Conservation (phyloP, 225 moss, liverwort and hornwort species). For the Polytrichum formosum region DNA sequence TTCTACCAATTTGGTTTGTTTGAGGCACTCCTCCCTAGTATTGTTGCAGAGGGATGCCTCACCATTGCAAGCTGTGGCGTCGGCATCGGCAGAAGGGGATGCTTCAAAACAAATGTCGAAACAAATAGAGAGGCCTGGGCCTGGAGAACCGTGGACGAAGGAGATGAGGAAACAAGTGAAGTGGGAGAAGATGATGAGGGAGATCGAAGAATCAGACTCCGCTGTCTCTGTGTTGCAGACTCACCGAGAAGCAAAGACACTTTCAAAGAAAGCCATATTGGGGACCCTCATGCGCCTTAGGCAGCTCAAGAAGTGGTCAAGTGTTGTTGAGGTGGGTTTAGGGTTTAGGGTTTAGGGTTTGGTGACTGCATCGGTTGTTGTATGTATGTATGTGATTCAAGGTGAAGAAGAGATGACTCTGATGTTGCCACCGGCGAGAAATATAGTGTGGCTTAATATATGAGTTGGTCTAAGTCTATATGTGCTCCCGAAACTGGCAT, state of each 20-base stretch:
- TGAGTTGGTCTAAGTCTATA: too few relatives aligned
- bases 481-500: too few relatives aligned
- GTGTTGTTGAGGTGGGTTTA: conserved; percentile 49
- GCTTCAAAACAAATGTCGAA: conserved; percentile 21
- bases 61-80: conserved; percentile 25
- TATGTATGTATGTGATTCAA: not conserved
- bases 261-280: conserved; percentile 48
- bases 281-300: conserved; percentile 80
- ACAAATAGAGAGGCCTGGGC: not conserved
- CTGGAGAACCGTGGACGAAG: conserved; percentile 20
- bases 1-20: conserved; percentile 12
- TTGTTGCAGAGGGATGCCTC: conserved; percentile 13
- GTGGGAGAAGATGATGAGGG: conserved; percentile 90
- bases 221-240: conserved; percentile 50
- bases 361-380: not conserved
- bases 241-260: conserved; percentile 47
- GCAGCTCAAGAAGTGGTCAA: conserved; percentile 61
- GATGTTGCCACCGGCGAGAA: too few relatives aligned
- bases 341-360: too few relatives aligned
- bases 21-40: conserved; percentile 17
- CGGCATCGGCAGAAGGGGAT: conserved; percentile 20
- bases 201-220: conserved; percentile 57
- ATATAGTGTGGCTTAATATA: too few relatives aligned
- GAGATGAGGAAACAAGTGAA: conserved; percentile 51
- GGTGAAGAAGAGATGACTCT: too few relatives aligned